Evolutionary conservation across 2,329 filamentous ascomycete genomes (phyloP).

Genomic region (Aspergillus fructus): DNA sequence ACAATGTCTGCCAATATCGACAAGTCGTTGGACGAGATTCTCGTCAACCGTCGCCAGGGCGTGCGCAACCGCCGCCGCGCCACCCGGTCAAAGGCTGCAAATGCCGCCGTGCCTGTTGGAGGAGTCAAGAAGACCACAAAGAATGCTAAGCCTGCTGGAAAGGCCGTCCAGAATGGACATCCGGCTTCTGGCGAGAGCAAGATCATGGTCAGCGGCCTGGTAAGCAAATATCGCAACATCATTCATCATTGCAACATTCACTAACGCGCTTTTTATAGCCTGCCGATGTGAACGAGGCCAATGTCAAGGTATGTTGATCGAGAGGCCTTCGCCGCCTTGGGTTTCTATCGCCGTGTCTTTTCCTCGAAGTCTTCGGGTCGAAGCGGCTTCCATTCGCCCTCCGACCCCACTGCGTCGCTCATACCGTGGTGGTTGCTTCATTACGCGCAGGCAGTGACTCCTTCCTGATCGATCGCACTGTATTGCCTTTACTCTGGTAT

Average conservation of each 20-base stretch:
- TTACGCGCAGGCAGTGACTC: constrained; percentile 36
- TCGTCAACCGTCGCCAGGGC: constrained; percentile 68
- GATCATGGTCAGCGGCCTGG: constrained; percentile 97
- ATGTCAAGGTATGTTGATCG: constrained; percentile 99
- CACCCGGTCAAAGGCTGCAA: constrained; percentile 29
- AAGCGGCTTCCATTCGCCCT: constrained; percentile 35
- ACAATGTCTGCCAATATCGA: constrained; percentile 94
- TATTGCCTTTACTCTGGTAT: constrained; percentile 26
- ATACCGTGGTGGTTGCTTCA: constrained; percentile 25
- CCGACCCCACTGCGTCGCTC: constrained; percentile 26
- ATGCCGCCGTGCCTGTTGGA: constrained; percentile 70
- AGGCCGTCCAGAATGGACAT: constrained; percentile 64
- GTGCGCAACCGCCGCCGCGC: constrained; percentile 50
- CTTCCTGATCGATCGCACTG: constrained; percentile 32
- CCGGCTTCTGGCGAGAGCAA: constrained; percentile 75
- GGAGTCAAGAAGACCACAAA: constrained; percentile 79
- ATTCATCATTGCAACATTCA: constrained; percentile 33
- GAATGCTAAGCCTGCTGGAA: constrained; percentile 41
- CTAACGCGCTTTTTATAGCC: constrained; percentile 58
- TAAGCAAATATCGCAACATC: constrained; percentile 51
- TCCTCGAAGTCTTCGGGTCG: constrained; percentile 42
- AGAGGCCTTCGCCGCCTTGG: constrained; percentile 68
- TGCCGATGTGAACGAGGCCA: constrained; percentile 90
- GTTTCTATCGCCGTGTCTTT: constrained; percentile 66
- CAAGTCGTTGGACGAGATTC: constrained; percentile 95